Evolutionary conservation across 345 rosid species (phyloP).

Genomic region (Erysimum cheiranthoides): DNA sequence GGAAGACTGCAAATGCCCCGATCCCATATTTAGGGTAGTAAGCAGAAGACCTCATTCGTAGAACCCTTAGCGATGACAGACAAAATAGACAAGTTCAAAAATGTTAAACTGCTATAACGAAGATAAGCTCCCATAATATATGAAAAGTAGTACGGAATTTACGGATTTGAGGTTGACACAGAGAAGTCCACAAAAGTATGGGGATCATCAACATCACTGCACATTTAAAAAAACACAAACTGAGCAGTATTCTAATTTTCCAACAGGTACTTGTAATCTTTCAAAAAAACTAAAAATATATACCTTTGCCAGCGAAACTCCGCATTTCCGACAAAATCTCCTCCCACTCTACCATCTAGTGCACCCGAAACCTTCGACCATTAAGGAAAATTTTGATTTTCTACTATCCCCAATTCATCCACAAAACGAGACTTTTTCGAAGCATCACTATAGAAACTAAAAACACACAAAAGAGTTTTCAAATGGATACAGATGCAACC

Average conservation of each 20-base stretch:
- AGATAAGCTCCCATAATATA: neutral
- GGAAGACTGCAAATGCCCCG: conserved; percentile 81
- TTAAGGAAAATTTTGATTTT: conserved; percentile 37
- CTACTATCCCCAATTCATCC: neutral
- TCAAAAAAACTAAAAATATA: neutral
- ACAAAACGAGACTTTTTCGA: neutral
- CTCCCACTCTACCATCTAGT: conserved; percentile 60
- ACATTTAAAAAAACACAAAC: conserved; percentile 15
- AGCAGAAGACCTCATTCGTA: conserved; percentile 72
- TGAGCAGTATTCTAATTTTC: neutral
- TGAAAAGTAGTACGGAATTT: conserved; percentile 39
- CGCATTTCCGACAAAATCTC: conserved; percentile 70
- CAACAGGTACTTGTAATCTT: neutral
- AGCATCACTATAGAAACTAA: neutral
- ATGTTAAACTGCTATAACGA: conserved; percentile 4
- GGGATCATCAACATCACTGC: conserved; percentile 88
- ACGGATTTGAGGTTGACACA: conserved; percentile 82
- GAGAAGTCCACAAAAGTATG: conserved; percentile 90
- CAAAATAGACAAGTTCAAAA: conserved; percentile 19
- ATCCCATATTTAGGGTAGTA: conserved; percentile 75
- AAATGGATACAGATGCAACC: conserved; percentile 81
- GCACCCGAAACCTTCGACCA: conserved; percentile 72
- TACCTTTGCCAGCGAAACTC: conserved; percentile 86
- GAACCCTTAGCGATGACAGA: conserved; percentile 53
- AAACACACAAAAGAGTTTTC: neutral